Base-by-base conservation (phyloP, 805 yeast genomes). In the Yarrowia sp. region DNA sequence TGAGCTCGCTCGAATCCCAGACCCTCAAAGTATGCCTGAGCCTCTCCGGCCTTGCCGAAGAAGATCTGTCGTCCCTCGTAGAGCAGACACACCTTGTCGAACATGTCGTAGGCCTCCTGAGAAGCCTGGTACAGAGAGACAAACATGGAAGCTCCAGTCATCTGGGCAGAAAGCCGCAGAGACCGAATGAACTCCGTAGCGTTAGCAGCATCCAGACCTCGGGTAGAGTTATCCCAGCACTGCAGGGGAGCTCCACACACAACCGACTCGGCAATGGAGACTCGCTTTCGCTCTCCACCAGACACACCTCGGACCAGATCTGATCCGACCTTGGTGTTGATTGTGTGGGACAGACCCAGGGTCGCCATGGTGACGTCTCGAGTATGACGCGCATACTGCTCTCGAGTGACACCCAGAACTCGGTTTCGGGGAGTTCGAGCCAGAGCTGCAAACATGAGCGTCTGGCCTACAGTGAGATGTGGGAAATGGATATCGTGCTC, bases 211-310 rank as follows among this genome's bases (percentile, higher is more conserved):
- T 87, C 91, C 72, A 87, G 80, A 77, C 91, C 91, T 77, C 90
- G 82, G 16, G 91, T 87, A 32, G 90, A 88, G 73, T 87, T 87
- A 78, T 87, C 91, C 85, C 87, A 87, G 71, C 89, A 86, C 72
- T 81, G 86, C 26, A 86, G 79, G 8, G 85, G 79, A 9, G 85
- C 87, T 67, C 84, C 81, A 74, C 69, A 67, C 12, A 63, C 53
- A n/a, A 50, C 48, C 1, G 85, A 89, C 77, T 87, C 91, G 3
- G 88, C 90, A 72, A 87, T 83, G 4, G 90, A 86, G 32, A 87
- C 90, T 79, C 91, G 85, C 78, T 87, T 87, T 73, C 91, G 80
- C 79, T 87, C 89, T 78, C 91, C 91, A 74, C 91, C 91, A 43
- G 90, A 86, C 56, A 87, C 86, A 77, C 91, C 91, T 77, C 90